Base-by-base conservation (phyloP, 2,329 filamentous ascomycete species). In the Alternaria gansuensis region DNA sequence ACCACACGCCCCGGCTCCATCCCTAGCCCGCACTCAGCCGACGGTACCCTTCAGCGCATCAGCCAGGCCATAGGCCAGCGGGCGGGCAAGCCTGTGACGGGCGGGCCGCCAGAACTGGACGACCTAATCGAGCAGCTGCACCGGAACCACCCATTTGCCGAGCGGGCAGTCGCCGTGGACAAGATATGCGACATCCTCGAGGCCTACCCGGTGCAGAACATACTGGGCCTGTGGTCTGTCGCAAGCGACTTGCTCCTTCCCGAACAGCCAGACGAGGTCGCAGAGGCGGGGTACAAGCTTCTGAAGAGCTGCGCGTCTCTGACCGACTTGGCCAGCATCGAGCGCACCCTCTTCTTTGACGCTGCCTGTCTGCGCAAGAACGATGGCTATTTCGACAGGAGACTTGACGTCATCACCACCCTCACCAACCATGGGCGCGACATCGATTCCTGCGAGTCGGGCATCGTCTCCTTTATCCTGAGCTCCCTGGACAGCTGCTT, bases 261-360 rank as follows among this genome's bases (percentile, higher is more conserved):
- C 36, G 71, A 75, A 48, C 70, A 77, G 57, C 62, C 72, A 10
- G 67, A 72, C 28, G 66, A 77, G 5, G 75, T 75, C 8, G 71
- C 71, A 11, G 65, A 71, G 17, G 72, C 68, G 23, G 77, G 73
- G 2, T 78, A 75, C 63, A 70, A 59, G 52, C 70, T 80, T 1
- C 71, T 80, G 36, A 64, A 67, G 34, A 65, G 68, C 59, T 77
- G 76, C 46, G 75, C 72, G 3, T 65, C 71, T 11, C 63, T 75
- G n/a, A 62, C 72, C 24, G 69, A 75, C 29, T 63, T 79, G 46
- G 71, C 68, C 5, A 59, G 73, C 3, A 64, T 75, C 37, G 77
- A 79, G 65, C 75, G 77, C 63, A 74, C 66, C 52, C 63, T 75
- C 62, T 76, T 79, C 66, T 79, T 79, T 61, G 69, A 75, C 26